Base-by-base conservation (phyloP, 768 basidiomycete species). In the Mycena rosella region DNA sequence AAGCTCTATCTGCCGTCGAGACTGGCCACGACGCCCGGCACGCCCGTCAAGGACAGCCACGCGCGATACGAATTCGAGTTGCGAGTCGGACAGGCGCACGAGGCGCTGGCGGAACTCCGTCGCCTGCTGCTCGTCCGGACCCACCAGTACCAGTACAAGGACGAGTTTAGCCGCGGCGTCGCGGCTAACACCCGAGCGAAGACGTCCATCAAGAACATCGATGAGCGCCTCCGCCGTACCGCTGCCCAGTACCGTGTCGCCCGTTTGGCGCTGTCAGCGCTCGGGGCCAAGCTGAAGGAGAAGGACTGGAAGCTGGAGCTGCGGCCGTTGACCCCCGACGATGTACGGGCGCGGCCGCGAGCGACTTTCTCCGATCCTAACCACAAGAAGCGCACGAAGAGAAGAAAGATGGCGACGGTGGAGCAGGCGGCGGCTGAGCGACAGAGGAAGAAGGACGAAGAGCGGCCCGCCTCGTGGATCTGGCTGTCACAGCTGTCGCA, bases 81-180 rank as follows among this genome's bases (percentile, higher is more conserved):
- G 1, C 73, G 71, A 3, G 13, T 66, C 0, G 75, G 71, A 0
- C 78, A 78, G 44, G 77, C 77, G 0, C 59, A 73, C 27, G 74
- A 76, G 44, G 64, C 74, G 0, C 70, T 79, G 5, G 72, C 69
- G 15, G 60, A 56, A 2, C 30, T 80, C 8, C 65, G 73, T 0
- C 57, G 60, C 14, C 66, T 74, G 10, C 59, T 78, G 3, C 76
- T 74, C 38, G 60, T 73, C 0, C 68, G 74, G 5, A 66, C 72
- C 2, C 57, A 71, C 17, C 36, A 74, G 11, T 72, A 62, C 54
- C 55, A 65, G 11, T 65, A 69, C 48, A 78, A 77, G 51, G 67
- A 74, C 51, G 59, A 62, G 0, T 59, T 63, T 45, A 57, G 71
- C 9, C 60, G 60, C 0, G 73, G 76, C 9, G 75, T 76, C 42